Base-by-base conservation (phyloP, 1,139 yeast genomes). In the Nakaseomyces bracarensis region DNA sequence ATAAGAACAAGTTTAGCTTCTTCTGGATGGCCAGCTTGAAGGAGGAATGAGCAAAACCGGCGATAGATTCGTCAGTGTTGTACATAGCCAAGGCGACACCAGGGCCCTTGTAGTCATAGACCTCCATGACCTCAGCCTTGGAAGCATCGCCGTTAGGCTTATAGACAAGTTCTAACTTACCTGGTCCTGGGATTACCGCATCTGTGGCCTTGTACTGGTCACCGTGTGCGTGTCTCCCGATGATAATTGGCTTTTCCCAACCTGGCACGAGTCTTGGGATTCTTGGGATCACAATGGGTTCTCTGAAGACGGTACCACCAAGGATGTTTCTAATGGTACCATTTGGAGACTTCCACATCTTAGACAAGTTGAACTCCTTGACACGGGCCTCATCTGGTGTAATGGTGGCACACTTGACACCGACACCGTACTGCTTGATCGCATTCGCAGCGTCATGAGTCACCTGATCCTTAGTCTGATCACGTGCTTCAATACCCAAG, bases 291-390 rank as follows among this genome's bases (percentile, higher is more conserved):
- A 82, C 81, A 57, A 82, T 82, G 43, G 87, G 84, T 64, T 82
- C 93, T 66, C 93, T 74, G 67, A 82, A 82, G 39, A 82, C 93
- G 35, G 93, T 82, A 51, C 93, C 93, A 35, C 85, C 85, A 45
- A 82, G 66, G 47, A 82, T 80, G 64, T 82, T 82, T 70, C 93
- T 74, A 57, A 82, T 80, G 28, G 93, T 82, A 50, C 93, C 93
- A 61, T 82, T 82, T 53, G 93, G 93, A 14, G 89, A 81, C 47
- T 78, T 72, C 91, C 91, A 82, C 93, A 82, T 82, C 61, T 82
- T 77, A 63, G 80, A 79, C 63, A 82, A 69, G 41, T 72, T 69
- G 58, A 81, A 82, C 60, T 82, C 93, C 57, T 78, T 70, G 38
- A 82, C 91, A 66, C 93, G 74, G 33, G 77, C 80, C 63, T 82